Evolutionary conservation across 2,329 filamentous ascomycete genomes (phyloP).

Genomic region (Furcasterigmium furcatum): DNA sequence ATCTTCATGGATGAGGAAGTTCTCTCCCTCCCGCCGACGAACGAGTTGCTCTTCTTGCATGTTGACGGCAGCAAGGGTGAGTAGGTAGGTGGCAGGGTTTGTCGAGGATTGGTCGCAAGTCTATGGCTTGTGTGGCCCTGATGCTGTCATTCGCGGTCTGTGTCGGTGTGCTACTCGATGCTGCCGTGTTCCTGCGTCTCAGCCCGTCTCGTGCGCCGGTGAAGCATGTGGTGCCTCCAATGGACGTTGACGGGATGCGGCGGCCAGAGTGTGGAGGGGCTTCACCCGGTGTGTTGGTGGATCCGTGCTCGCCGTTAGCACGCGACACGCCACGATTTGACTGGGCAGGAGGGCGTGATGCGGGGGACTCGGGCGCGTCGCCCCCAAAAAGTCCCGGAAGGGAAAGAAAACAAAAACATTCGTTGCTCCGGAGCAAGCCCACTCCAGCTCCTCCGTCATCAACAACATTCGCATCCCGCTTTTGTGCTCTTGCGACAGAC

Average conservation of each 20-base stretch:
- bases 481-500: neutral
- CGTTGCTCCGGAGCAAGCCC: conserved; percentile 16
- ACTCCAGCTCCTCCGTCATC: conserved; percentile 1
- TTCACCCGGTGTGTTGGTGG: neutral
- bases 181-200: too few relatives aligned
- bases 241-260: too few relatives aligned
- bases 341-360: neutral
- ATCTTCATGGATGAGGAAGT: conserved; percentile 49
- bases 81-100: too few relatives aligned
- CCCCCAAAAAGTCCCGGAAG: neutral
- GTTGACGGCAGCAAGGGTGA: too few relatives aligned
- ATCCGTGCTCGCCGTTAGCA: neutral
- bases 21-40: conserved; percentile 24
- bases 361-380: conserved; percentile 1
- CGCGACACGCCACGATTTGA: neutral
- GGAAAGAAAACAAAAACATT: conserved; percentile 21
- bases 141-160: too few relatives aligned
- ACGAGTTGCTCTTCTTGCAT: neutral
- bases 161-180: too few relatives aligned
- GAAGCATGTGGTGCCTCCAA: too few relatives aligned
- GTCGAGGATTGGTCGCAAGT: too few relatives aligned
- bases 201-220: too few relatives aligned
- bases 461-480: conserved; percentile 1
- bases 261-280: neutral
- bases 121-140: too few relatives aligned